phyloP scores from a whole-genome alignment of 129 eudicot species.

The Ambrosia trifida region DNA sequence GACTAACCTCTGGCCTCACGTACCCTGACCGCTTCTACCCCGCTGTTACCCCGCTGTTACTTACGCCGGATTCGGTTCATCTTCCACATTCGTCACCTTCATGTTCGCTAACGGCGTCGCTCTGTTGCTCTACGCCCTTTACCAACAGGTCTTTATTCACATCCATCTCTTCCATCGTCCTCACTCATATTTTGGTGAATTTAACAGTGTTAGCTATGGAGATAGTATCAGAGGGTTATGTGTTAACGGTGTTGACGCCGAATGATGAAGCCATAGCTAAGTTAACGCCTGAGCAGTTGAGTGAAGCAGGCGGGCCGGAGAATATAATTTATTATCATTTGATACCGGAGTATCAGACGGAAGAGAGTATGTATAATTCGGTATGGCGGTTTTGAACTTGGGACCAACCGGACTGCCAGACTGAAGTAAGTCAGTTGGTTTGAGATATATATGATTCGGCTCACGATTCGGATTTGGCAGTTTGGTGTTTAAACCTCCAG shows the following conservation, averaged over 20 bases:
- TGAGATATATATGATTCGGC: no score
- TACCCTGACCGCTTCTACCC: slow-evolving; percentile 93
- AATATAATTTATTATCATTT: slow-evolving; percentile 78
- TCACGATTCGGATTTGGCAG: no score
- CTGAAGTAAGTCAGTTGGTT: no score
- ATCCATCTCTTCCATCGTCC: no score
- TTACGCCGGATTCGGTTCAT: slow-evolving; percentile 76
- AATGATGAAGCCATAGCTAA: slow-evolving; percentile 96
- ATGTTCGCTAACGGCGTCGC: slow-evolving; percentile 74
- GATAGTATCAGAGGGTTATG: slow-evolving; percentile 86
- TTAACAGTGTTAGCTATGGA: slow-evolving; percentile 77
- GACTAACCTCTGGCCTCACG: slow-evolving; percentile 75
- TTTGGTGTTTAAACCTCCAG: no score
- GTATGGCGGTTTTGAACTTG: slow-evolving; percentile 56
- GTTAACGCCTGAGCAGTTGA: slow-evolving; percentile 76
- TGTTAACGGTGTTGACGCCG: slow-evolving; percentile 79
- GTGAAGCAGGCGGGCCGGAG: slow-evolving; percentile 92
- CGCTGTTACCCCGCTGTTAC: no score
- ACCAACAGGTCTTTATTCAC: slow-evolving; percentile 63
- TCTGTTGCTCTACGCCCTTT: slow-evolving; percentile 77
- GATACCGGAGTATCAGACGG: slow-evolving; percentile 91
- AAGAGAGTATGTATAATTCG: slow-evolving; percentile 85
- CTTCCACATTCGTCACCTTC: slow-evolving; percentile 56
- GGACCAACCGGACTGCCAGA: no score
- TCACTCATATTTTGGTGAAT: slow-evolving; percentile 55